Percentiles rank a stretch among this genome's conserved stretches.
Evolutionary conservation across 2,329 filamentous ascomycete genomes (phyloP).

Genomic region (Pseudopyricularia javanii): DNA sequence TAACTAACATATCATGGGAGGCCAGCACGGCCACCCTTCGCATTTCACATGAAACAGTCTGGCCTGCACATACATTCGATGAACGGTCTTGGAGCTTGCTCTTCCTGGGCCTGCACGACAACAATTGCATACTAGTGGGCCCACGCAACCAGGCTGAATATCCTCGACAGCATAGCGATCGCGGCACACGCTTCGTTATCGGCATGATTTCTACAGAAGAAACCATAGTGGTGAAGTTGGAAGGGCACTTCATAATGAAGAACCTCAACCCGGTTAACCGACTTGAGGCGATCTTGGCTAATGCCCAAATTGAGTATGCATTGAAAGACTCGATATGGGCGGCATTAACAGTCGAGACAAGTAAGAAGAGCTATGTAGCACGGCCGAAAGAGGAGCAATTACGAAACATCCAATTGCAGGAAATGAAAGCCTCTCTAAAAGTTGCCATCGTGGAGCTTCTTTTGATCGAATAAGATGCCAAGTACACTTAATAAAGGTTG

Average conservation of each 20-base stretch:
- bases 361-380: neutral
- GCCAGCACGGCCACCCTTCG: neutral
- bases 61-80: no score
- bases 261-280: neutral
- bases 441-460: neutral
- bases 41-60: neutral
- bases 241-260: neutral
- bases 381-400: neutral
- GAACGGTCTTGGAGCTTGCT: neutral
- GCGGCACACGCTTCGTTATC: neutral
- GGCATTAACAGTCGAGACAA: neutral
- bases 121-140: neutral
- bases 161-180: neutral
- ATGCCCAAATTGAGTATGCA: slow-evolving; percentile 2
- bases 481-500: neutral
- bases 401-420: neutral
- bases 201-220: neutral
- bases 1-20: neutral
- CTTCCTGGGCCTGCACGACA: neutral
- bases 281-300: neutral
- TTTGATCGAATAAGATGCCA: neutral
- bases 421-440: neutral
- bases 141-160: neutral
- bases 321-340: slow-evolving; percentile 3
- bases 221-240: neutral